Percentiles rank a stretch among this genome's conserved stretches.
These are phyloP conservation scores for Neurospora tetraspora DNA, from an alignment of 495 filamentous ascomycete species.

Conservation along the genomic window DNA sequence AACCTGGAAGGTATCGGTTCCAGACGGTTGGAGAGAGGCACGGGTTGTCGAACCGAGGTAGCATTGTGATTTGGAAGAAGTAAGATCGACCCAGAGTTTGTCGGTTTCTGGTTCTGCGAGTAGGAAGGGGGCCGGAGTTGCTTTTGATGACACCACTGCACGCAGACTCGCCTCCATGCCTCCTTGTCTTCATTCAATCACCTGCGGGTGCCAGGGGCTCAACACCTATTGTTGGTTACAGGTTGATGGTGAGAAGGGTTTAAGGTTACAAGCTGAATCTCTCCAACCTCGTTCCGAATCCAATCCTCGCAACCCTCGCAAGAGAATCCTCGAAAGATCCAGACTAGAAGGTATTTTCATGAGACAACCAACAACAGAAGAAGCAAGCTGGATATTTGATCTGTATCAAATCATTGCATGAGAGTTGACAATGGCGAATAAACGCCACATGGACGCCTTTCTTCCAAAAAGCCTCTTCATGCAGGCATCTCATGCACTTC, in stretches of 20 bases:
- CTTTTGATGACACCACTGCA: background rate
- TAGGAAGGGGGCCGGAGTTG: background rate
- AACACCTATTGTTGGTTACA: background rate
- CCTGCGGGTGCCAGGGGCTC: background rate
- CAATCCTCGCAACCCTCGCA: background rate
- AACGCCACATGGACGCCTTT: background rate
- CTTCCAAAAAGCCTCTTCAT: background rate
- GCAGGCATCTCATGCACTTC: background rate
- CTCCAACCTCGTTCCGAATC: background rate
- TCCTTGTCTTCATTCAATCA: background rate
- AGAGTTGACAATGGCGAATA: background rate
- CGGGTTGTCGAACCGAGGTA: background rate
- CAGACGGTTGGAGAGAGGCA: background rate
- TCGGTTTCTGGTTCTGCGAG: background rate
- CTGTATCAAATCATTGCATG: background rate
- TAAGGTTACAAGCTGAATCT: background rate
- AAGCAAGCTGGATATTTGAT: background rate
- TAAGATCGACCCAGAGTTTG: background rate
- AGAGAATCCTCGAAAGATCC: background rate
- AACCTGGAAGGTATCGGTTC: background rate
- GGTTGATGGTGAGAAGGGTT: too few species aligned
- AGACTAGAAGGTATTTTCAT: background rate
- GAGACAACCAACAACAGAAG: background rate
- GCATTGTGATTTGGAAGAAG: background rate
- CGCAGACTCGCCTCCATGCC: background rate